Percentiles rank a stretch among this genome's conserved stretches.
Evolutionary conservation across 2,329 filamentous ascomycete genomes (phyloP).

Genomic region (Diaporthe longicolla): DNA sequence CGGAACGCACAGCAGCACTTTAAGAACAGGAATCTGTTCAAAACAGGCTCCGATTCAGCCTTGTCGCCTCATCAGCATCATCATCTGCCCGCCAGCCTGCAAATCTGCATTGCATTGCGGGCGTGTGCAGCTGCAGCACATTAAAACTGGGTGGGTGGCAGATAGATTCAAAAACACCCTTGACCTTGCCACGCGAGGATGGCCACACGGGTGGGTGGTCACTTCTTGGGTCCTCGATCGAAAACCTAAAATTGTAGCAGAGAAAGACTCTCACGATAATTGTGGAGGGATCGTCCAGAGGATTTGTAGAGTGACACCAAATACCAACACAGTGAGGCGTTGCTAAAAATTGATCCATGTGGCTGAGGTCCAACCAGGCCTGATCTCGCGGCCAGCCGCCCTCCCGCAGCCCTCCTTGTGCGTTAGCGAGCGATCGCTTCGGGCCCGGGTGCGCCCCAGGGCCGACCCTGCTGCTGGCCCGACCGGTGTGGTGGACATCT

Average conservation of each 20-base stretch:
- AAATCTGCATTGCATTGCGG: neutral
- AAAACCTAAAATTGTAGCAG: neutral
- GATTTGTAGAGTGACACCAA: neutral
- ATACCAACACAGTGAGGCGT: neutral
- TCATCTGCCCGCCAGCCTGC: conserved; percentile 9
- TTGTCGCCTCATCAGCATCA: neutral
- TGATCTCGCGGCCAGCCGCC: conserved; percentile 12
- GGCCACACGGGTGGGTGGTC: conserved; percentile 5
- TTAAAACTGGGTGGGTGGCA: no score
- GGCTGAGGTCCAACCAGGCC: conserved; percentile 11
- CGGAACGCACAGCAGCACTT: neutral
- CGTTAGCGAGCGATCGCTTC: conserved; percentile 1
- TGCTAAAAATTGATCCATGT: conserved; percentile 19
- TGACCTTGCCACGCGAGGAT: conserved; percentile 20
- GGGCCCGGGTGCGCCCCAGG: conserved; percentile 10
- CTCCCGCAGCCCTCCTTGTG: neutral
- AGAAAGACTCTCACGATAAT: neutral
- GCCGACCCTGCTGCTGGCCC: neutral
- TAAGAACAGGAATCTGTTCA: neutral
- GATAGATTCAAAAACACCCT: neutral
- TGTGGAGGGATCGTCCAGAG: neutral
- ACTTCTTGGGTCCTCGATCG: neutral
- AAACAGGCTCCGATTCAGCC: conserved; percentile 4
- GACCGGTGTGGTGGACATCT: neutral
- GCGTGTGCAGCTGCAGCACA: neutral